phyloP scores from a whole-genome alignment of 2,329 filamentous ascomycete genomes.

The Scolecobasidium constrictum region DNA sequence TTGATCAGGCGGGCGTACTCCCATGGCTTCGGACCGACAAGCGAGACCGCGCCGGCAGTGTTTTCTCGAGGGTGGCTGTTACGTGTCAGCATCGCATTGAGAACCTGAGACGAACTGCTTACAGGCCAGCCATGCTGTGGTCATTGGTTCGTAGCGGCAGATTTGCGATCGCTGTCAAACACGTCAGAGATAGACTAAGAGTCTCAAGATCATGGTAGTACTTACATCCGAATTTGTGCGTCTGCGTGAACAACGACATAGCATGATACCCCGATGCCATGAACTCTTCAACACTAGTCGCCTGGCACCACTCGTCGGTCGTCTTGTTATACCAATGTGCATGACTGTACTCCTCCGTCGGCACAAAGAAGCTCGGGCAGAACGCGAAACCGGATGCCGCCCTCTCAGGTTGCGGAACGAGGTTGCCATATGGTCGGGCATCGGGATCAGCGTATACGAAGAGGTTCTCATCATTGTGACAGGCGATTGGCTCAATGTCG shows the following conservation, averaged over 20 bases:
- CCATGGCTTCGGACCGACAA: not conserved
- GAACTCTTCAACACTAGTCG: not conserved
- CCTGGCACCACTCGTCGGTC: not conserved
- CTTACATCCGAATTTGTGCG: no score
- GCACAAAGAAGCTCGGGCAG: not conserved
- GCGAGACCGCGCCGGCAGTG: not conserved
- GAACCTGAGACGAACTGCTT: no score
- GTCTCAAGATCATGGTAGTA: no score
- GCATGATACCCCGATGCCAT: not conserved
- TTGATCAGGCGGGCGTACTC: not conserved
- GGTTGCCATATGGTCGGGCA: not conserved
- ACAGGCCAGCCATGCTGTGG: no score
- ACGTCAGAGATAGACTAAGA: no score
- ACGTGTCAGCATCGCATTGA: no score
- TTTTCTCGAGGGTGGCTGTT: not conserved
- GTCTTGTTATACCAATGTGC: not conserved
- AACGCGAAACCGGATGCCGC: not conserved
- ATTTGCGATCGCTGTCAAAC: no score
- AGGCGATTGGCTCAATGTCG: not conserved
- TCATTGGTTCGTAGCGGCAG: no score
- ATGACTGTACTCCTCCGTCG: not conserved
- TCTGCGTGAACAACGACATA: not conserved
- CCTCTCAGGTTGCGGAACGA: not conserved
- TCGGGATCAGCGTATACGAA: constrained; percentile 1
- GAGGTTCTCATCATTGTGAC: not conserved